These are phyloP conservation scores for Suillus subluteus DNA, from an alignment of 768 basidiomycete species.

Conservation along the genomic window DNA sequence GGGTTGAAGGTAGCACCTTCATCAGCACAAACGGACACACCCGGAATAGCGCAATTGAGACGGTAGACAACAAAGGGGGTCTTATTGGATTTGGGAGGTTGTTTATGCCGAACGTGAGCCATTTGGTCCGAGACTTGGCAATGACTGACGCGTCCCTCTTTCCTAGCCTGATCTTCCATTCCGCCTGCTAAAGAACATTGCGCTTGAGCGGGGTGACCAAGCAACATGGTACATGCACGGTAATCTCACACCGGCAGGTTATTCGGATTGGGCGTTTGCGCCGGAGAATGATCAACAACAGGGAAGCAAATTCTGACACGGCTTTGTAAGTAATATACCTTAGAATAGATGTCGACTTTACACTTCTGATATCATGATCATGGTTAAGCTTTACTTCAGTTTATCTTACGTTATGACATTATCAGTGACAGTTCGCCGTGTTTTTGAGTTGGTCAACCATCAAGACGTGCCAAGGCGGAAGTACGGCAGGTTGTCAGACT, in stretches of 20 bases:
- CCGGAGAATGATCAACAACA: not conserved
- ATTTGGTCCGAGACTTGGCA: not conserved
- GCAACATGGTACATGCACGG: slow-evolving; percentile 28
- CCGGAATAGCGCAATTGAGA: slow-evolving; percentile 40
- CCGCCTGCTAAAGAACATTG: slow-evolving; percentile 27
- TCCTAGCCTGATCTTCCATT: slow-evolving; percentile 36
- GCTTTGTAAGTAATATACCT: not conserved
- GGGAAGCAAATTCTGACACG: not conserved
- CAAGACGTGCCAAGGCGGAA: not conserved
- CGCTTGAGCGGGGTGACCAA: slow-evolving; percentile 24
- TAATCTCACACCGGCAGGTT: slow-evolving; percentile 27
- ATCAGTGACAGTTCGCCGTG: no score
- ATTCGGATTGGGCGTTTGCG: slow-evolving; percentile 36
- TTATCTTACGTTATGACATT: no score
- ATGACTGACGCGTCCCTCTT: not conserved
- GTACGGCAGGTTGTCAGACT: not conserved
- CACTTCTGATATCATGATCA: no score
- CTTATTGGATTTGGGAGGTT: slow-evolving; percentile 41
- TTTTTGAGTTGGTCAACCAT: no score
- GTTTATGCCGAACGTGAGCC: slow-evolving; percentile 43
- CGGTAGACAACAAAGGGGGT: slow-evolving; percentile 37
- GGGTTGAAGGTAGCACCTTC: slow-evolving; percentile 34
- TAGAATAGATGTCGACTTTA: no score
- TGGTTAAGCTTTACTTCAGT: no score
- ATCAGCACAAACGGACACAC: slow-evolving; percentile 51